Conservation (phyloP, 192 early-diverging fungal species). For the Mortierella claussenii region DNA sequence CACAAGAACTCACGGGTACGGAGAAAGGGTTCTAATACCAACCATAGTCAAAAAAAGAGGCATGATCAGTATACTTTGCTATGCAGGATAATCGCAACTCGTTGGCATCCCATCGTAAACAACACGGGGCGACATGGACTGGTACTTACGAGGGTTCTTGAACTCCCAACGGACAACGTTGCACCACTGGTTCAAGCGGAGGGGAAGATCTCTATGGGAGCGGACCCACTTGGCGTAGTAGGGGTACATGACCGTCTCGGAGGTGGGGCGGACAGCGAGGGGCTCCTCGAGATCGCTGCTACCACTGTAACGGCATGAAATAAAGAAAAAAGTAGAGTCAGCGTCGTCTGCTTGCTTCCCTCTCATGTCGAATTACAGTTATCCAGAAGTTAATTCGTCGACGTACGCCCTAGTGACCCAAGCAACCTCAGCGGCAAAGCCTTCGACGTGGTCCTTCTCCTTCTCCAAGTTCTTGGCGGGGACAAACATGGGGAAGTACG, state of each 20-base stretch:
- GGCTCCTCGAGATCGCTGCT: slow-evolving; percentile 92
- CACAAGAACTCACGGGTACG: slow-evolving; percentile 99
- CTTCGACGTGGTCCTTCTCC: slow-evolving; percentile 99
- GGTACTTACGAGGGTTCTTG: slow-evolving; percentile 92
- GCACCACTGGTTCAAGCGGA: slow-evolving; percentile 99
- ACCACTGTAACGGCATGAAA: slow-evolving; percentile 57
- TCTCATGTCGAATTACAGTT: no score
- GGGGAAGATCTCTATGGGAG: slow-evolving; percentile 95
- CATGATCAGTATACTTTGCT: no score
- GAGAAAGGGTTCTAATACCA: slow-evolving; percentile 88
- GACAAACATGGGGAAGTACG: slow-evolving; percentile 99
- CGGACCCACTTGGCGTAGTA: slow-evolving; percentile 99
- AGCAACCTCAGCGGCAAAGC: slow-evolving; percentile 99
- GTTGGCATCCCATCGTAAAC: no score
- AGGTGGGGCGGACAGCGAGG: slow-evolving; percentile 98
- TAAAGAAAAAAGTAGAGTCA: not conserved
- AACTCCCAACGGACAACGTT: slow-evolving; percentile 99
- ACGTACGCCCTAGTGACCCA: slow-evolving; percentile 96
- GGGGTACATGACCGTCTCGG: slow-evolving; percentile 99
- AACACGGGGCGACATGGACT: no score
- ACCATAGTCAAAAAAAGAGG: no score
- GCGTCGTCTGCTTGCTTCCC: no score
- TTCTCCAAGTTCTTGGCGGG: slow-evolving; percentile 84
- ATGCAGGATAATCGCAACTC: no score
- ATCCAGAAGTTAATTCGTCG: not conserved